phyloP scores from a whole-genome alignment of 1,284 basidiomycete genomes.

The Coniferiporia sulphurascens region DNA sequence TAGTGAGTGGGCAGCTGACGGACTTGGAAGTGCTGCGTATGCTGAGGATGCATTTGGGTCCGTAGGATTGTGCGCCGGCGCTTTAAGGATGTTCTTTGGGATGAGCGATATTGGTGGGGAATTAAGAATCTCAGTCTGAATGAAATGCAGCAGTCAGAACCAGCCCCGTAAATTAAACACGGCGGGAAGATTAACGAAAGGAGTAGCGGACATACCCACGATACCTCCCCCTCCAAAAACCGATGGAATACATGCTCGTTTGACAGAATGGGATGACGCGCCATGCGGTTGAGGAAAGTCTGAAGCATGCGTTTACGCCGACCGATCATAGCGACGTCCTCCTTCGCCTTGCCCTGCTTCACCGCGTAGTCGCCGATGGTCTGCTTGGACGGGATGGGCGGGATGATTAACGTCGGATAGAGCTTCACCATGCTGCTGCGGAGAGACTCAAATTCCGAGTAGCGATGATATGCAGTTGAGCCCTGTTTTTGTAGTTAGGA shows the following conservation, averaged over 20 bases:
- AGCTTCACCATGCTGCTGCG: constrained; percentile 80
- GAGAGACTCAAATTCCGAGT: constrained; percentile 96
- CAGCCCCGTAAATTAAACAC: background rate
- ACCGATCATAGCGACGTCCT: constrained; percentile 90
- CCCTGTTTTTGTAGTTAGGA: constrained; percentile 41
- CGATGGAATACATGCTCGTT: constrained; percentile 94
- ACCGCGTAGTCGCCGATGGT: constrained; percentile 94
- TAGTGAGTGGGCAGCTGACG: constrained; percentile 81
- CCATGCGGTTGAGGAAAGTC: constrained; percentile 89
- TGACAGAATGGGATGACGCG: constrained; percentile 87
- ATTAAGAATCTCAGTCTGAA: constrained; percentile 82
- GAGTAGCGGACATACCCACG: constrained; percentile 65
- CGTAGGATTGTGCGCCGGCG: constrained; percentile 92
- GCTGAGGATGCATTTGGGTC: constrained; percentile 70
- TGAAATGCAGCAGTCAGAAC: background rate
- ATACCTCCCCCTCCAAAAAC: constrained; percentile 92
- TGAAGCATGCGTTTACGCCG: constrained; percentile 92
- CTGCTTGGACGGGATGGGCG: constrained; percentile 97
- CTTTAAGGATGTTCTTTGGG: constrained; percentile 94
- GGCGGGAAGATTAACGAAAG: background rate
- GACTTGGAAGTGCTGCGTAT: constrained; percentile 84
- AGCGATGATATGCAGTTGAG: constrained; percentile 84
- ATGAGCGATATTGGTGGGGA: constrained; percentile 87
- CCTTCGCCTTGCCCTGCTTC: constrained; percentile 95
- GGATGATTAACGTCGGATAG: constrained; percentile 95